phyloP scores from a whole-genome alignment of 2,329 filamentous ascomycete species.

The Elsinoe fawcettii region DNA sequence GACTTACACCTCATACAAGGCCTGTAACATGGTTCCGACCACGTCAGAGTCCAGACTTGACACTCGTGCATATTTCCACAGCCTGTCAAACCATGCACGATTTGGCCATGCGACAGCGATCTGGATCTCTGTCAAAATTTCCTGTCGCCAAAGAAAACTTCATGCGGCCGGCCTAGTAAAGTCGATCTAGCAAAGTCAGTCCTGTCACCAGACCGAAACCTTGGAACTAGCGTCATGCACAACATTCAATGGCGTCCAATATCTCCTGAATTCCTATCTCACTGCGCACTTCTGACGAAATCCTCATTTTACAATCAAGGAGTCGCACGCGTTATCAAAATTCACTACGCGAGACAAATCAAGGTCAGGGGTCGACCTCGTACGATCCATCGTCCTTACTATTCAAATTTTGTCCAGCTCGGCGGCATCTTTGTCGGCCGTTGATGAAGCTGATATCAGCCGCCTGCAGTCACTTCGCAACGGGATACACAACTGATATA shows the following conservation, averaged over 20 bases:
- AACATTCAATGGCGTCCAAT: constrained; percentile 5
- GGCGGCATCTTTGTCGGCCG: neutral
- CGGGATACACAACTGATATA: neutral
- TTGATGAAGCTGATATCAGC: neutral
- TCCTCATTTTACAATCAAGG: neutral
- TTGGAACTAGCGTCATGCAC: constrained; percentile 11
- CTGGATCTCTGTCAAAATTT: neutral
- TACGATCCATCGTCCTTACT: neutral
- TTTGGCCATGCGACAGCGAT: neutral
- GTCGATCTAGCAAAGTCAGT: constrained; percentile 3
- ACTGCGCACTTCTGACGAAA: neutral
- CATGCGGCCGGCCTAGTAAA: neutral
- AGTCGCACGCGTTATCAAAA: neutral
- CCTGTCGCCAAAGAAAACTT: neutral
- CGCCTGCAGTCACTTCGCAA: constrained; percentile 1
- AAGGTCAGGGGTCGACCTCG: neutral
- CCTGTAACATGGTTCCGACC: neutral
- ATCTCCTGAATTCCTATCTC: constrained; percentile 1
- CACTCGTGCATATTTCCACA: neutral
- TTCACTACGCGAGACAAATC: neutral
- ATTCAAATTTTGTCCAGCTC: neutral
- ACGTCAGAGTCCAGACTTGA: constrained; percentile 7
- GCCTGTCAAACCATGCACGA: neutral
- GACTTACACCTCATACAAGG: neutral
- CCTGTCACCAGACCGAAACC: constrained; percentile 5